Base-by-base conservation (phyloP, 1,139 yeast species). In the Pichia sp. region DNA sequence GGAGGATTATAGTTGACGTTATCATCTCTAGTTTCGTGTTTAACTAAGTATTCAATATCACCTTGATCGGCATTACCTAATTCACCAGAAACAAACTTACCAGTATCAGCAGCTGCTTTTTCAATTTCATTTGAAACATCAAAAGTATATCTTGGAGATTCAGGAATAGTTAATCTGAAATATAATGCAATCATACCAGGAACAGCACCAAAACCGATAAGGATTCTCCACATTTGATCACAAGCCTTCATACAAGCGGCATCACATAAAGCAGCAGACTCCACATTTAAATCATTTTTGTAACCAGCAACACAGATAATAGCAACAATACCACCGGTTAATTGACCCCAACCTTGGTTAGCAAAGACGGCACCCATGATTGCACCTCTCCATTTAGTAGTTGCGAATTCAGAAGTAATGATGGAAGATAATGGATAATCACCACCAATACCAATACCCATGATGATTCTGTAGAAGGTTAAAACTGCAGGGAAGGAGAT, bases 361-460 rank as follows among this genome's bases (percentile, higher is more conserved):
- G 96, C 90, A 68, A 86, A 86, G 49, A 86, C 95, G 39, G 95
- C 94, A 62, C 86, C 87, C 95, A 86, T 86, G 60, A 86, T 85
- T 56, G 95, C 95, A 74, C 96, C 96, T 82, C 96, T 85, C 94
- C 95, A 86, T 68, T 84, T 86, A 59, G 95, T 86, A 51, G 95
- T 85, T 35, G 95, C 78, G 62, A 86, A 86, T 71, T 86, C 96
- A 46, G 95, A 82, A 12, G 95, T 83, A 59, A 86, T 86, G 67
- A 86, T 84, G 39, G 97, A 92, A 40, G 97, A 89, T 69, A 92
- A 80, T 60, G 98, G 98, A 71, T 92, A 92, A 72, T 92, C 98
- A 77, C 97, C 98, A 73, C 98, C 98, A 62, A 92, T 94, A 81
- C 98, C 98, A 61, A 92, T 82, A 73, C 96, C 96, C 87, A 82